Conservation (phyloP, 2,329 filamentous ascomycete genomes). For the Immersiporthe knoxdaviesiana region DNA sequence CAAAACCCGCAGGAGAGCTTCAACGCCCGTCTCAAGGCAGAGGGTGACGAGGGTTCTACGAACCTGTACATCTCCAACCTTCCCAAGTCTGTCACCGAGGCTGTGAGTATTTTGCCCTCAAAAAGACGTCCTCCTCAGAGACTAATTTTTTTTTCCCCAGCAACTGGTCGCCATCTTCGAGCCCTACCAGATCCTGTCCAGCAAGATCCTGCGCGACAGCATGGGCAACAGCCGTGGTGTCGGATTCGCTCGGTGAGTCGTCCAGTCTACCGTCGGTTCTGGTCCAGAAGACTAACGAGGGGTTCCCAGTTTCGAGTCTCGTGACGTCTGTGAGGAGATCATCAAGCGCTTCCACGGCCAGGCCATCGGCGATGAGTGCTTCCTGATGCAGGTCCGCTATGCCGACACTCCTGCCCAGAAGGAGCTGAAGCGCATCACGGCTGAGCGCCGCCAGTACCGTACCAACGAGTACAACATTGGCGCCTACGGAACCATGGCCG, state of each 20-base stretch:
- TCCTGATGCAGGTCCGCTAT: conserved; percentile 91
- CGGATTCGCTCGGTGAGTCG: conserved; percentile 86
- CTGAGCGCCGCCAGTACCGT: conserved; percentile 91
- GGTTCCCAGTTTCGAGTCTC: conserved; percentile 76
- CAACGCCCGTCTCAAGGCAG: conserved; percentile 95
- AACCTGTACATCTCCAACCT: conserved; percentile 99
- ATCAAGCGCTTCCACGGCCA: conserved; percentile 85
- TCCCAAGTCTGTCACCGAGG: conserved; percentile 88
- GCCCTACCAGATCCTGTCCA: conserved; percentile 83
- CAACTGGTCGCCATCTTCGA: conserved; percentile 79
- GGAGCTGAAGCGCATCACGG: conserved; percentile 92
- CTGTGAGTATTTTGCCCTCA: conserved; percentile 57
- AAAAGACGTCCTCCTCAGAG: conserved; percentile 30
- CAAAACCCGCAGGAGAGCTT: conserved; percentile 76
- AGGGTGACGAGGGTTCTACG: conserved; percentile 85
- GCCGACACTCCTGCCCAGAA: conserved; percentile 97
- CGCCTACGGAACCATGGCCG: conserved; percentile 66
- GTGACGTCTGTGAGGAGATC: conserved; percentile 87
- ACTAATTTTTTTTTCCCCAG: conserved; percentile 42
- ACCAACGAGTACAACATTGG: conserved; percentile 91
- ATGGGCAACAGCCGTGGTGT: conserved; percentile 95
- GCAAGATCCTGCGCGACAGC: conserved; percentile 90
- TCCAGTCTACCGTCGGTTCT: neutral
- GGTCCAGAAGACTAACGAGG: conserved; percentile 33
- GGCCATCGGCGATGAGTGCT: conserved; percentile 73